Conservation (phyloP, 768 basidiomycete species). For the Phanerodontia chrysosporium region DNA sequence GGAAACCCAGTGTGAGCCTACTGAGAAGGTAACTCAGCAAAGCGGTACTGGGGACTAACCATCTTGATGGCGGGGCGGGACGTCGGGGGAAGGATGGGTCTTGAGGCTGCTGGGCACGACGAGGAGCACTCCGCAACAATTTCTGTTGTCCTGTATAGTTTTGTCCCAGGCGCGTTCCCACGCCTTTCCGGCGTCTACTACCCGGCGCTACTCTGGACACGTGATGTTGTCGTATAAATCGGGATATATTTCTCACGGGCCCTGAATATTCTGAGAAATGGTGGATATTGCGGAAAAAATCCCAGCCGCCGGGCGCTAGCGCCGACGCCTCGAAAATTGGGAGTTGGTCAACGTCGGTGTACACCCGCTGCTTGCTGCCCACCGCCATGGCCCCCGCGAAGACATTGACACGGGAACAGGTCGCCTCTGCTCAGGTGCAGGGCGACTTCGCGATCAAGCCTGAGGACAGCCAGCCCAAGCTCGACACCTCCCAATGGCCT, state of each 20-base stretch:
- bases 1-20: conserved; percentile 63
- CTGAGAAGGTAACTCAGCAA: conserved; percentile 92
- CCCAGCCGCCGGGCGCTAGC: background rate
- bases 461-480: conserved; percentile 63
- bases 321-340: conserved; percentile 2
- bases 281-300: conserved; percentile 2
- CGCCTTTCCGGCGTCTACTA: conserved; percentile 4
- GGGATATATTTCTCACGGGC: background rate
- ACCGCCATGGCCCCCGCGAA: conserved; percentile 40
- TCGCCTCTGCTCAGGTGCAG: conserved; percentile 68
- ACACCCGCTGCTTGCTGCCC: background rate
- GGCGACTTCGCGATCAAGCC: conserved; percentile 84
- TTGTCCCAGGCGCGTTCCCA: conserved; percentile 18
- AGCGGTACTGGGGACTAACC: conserved; percentile 74
- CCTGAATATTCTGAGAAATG: background rate
- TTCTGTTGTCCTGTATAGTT: conserved; percentile 49
- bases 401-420: conserved; percentile 56
- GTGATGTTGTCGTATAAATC: background rate
- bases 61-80: conserved; percentile 41
- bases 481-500: conserved; percentile 98
- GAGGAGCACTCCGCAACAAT: conserved; percentile 10
- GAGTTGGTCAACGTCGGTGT: background rate
- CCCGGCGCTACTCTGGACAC: too few species aligned
- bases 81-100: conserved; percentile 20
- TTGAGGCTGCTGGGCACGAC: conserved; percentile 24